Percentiles rank a stretch among this genome's conserved stretches.
Evolutionary conservation across 2,329 filamentous ascomycete species (phyloP).

Genomic region (Macrophomina pseudophaseolina): DNA sequence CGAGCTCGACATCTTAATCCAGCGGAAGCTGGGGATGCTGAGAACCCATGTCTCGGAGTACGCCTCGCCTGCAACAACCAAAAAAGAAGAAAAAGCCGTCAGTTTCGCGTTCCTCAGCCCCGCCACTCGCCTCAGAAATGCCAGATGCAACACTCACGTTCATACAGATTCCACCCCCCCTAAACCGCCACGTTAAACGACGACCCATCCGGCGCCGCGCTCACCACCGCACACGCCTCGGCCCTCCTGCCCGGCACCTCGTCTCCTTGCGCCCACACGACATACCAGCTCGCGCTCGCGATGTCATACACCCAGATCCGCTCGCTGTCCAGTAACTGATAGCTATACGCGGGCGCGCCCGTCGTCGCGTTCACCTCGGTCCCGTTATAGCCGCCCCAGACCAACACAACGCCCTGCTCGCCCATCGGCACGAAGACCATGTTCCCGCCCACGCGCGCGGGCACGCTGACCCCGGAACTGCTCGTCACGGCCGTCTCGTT

Average conservation of each 20-base stretch:
- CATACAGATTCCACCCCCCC: constrained; percentile 24
- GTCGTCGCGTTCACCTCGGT: constrained; percentile 2
- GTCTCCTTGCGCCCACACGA: constrained; percentile 17
- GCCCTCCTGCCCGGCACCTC: constrained; percentile 7
- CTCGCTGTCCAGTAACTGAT: constrained; percentile 3
- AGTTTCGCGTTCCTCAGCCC: not conserved
- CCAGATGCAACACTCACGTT: not conserved
- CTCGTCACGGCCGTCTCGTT: not conserved
- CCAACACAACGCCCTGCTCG: constrained; percentile 10
- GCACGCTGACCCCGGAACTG: constrained; percentile 2
- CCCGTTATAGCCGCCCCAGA: constrained; percentile 13
- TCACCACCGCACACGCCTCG: constrained; percentile 19
- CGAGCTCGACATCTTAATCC: constrained; percentile 23
- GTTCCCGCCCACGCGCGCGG: not conserved
- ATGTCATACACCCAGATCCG: constrained; percentile 21
- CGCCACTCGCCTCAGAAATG: too few relatives aligned
- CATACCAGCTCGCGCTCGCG: constrained; percentile 18
- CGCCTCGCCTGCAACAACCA: not conserved
- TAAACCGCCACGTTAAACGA: constrained; percentile 26
- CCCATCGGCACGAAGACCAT: constrained; percentile 20
- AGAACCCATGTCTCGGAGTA: constrained; percentile 20
- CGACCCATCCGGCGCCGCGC: constrained; percentile 21
- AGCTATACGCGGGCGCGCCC: not conserved
- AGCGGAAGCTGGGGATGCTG: constrained; percentile 23
- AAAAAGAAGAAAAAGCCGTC: too few relatives aligned